Conservation (phyloP, 306 rosid genomes). For the Crataegus laevigata region DNA sequence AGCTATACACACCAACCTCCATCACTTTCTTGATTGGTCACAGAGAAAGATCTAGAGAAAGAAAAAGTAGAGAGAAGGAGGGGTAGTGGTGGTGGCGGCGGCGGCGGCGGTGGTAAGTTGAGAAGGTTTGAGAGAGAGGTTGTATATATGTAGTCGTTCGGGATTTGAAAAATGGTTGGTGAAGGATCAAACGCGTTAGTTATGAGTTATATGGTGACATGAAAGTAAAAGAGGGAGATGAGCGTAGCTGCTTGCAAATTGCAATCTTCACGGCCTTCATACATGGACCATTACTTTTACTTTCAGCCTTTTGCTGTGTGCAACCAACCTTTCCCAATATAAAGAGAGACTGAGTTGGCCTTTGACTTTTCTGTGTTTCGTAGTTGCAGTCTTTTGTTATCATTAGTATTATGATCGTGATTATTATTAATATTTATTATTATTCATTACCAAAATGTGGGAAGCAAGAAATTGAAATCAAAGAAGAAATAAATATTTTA, state of each 20-base stretch:
- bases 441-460: no score
- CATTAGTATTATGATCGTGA: not conserved
- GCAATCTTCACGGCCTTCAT: constrained; percentile 28
- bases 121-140: not conserved
- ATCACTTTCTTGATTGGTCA: not conserved
- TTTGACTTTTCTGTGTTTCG: not conserved
- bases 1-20: not conserved
- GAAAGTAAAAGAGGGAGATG: constrained; percentile 4
- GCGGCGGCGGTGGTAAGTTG: not conserved
- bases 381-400: not conserved
- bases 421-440: no score
- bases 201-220: constrained; percentile 33
- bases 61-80: not conserved
- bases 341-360: not conserved
- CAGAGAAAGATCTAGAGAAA: not conserved
- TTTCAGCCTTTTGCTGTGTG: not conserved
- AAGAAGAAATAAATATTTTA: no score
- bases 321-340: not conserved
- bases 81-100: no score
- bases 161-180: constrained; percentile 17
- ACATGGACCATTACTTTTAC: constrained; percentile 10
- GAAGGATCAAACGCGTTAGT: constrained; percentile 33
- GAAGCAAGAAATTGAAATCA: no score
- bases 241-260: not conserved
- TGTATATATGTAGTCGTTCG: not conserved